Evolutionary conservation across 2,329 filamentous ascomycete species (phyloP).

Genomic region (Rhinocladiella similis): DNA sequence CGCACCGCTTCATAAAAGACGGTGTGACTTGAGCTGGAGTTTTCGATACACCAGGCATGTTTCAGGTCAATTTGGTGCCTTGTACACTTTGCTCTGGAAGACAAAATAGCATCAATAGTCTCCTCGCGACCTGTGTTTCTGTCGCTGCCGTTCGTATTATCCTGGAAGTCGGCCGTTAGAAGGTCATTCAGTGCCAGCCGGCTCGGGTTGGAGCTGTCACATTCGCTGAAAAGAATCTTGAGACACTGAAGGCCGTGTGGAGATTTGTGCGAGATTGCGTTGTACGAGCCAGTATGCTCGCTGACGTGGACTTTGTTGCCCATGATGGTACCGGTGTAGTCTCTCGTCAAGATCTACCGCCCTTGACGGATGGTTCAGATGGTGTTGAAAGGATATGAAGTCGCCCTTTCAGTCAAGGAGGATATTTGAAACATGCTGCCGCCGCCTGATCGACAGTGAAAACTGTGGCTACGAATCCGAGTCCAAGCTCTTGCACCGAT

Average conservation of each 20-base stretch:
- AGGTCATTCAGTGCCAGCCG: slow-evolving; percentile 8
- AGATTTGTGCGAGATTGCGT: slow-evolving; percentile 17
- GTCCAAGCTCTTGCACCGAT: not conserved
- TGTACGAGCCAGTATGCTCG: slow-evolving; percentile 17
- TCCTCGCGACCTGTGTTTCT: slow-evolving; percentile 14
- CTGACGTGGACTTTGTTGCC: slow-evolving; percentile 13
- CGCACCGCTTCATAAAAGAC: slow-evolving; percentile 19
- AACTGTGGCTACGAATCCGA: not conserved
- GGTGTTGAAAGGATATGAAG: too few relatives aligned
- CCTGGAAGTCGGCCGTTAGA: slow-evolving; percentile 11
- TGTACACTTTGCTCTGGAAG: slow-evolving; percentile 6
- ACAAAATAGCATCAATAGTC: slow-evolving; percentile 14
- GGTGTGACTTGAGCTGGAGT: slow-evolving; percentile 8
- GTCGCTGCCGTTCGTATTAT: slow-evolving; percentile 21
- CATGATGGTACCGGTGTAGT: not conserved
- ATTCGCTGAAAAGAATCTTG: slow-evolving; percentile 15
- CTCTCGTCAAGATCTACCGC: not conserved
- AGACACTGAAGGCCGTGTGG: slow-evolving; percentile 19
- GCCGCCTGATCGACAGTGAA: slow-evolving; percentile 1
- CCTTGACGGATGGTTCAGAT: not conserved
- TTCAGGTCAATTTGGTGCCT: slow-evolving; percentile 19
- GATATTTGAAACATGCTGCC: not conserved
- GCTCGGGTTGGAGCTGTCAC: slow-evolving; percentile 10
- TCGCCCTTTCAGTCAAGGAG: too few relatives aligned
- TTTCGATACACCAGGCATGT: slow-evolving; percentile 14